phyloP scores from a whole-genome alignment of 1,284 basidiomycete species.

The Irpex lacteus region DNA sequence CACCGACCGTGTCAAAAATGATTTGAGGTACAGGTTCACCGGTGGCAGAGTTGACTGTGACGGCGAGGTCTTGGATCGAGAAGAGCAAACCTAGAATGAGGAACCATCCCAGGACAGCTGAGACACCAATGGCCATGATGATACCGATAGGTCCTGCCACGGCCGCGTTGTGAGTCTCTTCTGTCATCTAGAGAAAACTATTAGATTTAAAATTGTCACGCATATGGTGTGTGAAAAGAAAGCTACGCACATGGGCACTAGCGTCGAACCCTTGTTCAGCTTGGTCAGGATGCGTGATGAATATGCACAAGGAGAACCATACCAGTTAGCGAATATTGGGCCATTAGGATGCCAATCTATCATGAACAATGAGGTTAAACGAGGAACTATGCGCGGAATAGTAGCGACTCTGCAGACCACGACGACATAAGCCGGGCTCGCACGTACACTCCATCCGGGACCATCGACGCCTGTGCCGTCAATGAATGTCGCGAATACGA shows the following conservation, averaged over 20 bases:
- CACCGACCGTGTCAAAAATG: slow-evolving; percentile 70
- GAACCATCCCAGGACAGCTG: slow-evolving; percentile 70
- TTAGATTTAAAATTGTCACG: too few species aligned
- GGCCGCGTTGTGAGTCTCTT: slow-evolving; percentile 75
- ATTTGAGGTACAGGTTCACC: slow-evolving; percentile 77
- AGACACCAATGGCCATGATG: slow-evolving; percentile 71
- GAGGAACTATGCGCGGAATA: background rate
- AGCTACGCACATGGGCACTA: slow-evolving; percentile 55
- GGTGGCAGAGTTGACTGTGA: slow-evolving; percentile 48
- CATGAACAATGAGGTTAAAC: background rate
- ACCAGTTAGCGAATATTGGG: slow-evolving; percentile 72
- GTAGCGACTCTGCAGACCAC: slow-evolving; percentile 26
- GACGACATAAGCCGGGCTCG: slow-evolving; percentile 67
- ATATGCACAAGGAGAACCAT: slow-evolving; percentile 13
- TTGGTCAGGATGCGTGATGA: background rate
- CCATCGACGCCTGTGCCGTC: slow-evolving; percentile 64
- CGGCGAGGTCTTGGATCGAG: slow-evolving; percentile 68
- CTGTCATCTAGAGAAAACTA: slow-evolving; percentile 54
- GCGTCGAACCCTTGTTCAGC: slow-evolving; percentile 58
- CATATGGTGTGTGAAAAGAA: too few species aligned
- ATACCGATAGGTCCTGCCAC: slow-evolving; percentile 67
- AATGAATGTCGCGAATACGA: slow-evolving; percentile 69
- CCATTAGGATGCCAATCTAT: slow-evolving; percentile 63
- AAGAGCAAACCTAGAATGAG: slow-evolving; percentile 69
- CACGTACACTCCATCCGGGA: slow-evolving; percentile 61